A percentile compares a stretch with the other conserved stretches of the same genome.
Evolutionary conservation across 1,284 basidiomycete species (phyloP).

Genomic region (Fomitopsis pinicola): DNA sequence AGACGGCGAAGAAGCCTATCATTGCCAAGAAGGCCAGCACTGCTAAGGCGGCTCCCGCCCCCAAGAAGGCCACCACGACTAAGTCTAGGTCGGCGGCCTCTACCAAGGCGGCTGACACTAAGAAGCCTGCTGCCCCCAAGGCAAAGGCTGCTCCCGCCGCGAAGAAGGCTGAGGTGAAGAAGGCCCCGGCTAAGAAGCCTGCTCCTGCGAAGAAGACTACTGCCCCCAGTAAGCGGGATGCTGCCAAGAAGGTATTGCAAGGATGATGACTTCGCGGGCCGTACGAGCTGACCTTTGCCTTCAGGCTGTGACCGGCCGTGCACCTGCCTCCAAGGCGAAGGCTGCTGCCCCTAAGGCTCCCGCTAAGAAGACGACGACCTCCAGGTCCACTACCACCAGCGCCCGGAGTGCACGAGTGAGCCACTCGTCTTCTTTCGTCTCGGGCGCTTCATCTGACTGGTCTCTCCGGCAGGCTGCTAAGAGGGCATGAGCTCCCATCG

Average conservation of each 20-base stretch:
- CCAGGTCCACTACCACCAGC: conserved; percentile 8
- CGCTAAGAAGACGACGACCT: conserved; percentile 3
- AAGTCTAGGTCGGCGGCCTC: conserved; percentile 17
- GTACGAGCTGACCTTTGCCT: neutral
- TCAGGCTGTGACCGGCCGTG: conserved; percentile 48
- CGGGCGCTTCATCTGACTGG: neutral
- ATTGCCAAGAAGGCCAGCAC: conserved; percentile 22
- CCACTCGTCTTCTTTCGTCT: neutral
- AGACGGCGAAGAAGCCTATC: conserved; percentile 18
- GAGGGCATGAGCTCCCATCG: conserved; percentile 18
- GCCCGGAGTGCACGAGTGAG: conserved; percentile 19
- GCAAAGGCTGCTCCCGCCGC: conserved; percentile 16
- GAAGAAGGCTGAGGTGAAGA: conserved; percentile 26
- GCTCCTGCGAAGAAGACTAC: conserved; percentile 46
- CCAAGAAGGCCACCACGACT: conserved; percentile 17
- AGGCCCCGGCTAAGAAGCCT: conserved; percentile 41
- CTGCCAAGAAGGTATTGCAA: conserved; percentile 49
- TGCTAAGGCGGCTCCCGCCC: conserved; percentile 20
- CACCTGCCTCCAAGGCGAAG: conserved; percentile 26
- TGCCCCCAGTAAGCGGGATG: conserved; percentile 40
- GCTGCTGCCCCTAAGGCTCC: conserved; percentile 13
- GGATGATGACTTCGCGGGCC: neutral
- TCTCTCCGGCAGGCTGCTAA: conserved; percentile 20
- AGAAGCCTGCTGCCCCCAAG: conserved; percentile 13
- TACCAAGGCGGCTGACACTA: conserved; percentile 24